Evolutionary conservation across 2,329 filamentous ascomycete genomes (phyloP).

Genomic region (Amylocarpus encephaloides): DNA sequence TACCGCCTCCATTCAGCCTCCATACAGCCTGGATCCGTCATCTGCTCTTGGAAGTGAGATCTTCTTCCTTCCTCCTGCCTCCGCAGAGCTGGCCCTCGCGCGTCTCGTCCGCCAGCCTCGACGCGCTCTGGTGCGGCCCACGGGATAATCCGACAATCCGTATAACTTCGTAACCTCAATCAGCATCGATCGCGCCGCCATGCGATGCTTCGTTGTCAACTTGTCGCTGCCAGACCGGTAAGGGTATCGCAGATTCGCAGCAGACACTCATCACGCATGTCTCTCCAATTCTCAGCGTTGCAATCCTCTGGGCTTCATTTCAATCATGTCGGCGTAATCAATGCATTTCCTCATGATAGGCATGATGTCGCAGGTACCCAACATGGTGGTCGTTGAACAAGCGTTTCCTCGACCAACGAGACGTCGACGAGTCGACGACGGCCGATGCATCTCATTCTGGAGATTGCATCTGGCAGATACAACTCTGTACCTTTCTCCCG

Average conservation of each 20-base stretch:
- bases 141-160: too few relatives aligned
- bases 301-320: background rate
- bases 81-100: too few relatives aligned
- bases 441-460: constrained; percentile 13
- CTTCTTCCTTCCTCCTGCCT: too few relatives aligned
- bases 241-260: too few relatives aligned
- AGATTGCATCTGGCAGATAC: constrained; percentile 7
- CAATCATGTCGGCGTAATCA: constrained; percentile 3
- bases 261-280: too few relatives aligned
- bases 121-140: background rate
- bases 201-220: constrained; percentile 6
- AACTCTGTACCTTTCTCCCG: constrained; percentile 5
- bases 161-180: too few relatives aligned
- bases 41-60: too few relatives aligned
- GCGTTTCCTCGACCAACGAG: constrained; percentile 18
- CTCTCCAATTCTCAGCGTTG: constrained; percentile 1
- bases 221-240: constrained; percentile 4
- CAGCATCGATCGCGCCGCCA: background rate
- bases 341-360: background rate
- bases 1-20: too few relatives aligned
- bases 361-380: constrained; percentile 2
- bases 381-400: constrained; percentile 8
- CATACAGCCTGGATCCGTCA: too few relatives aligned
- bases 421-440: background rate
- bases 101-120: too few relatives aligned